A percentile compares a stretch with the other conserved stretches of the same genome.
phyloP scores from a whole-genome alignment of 1,139 yeast genomes.

The Debaryomycetaceae sp. region DNA sequence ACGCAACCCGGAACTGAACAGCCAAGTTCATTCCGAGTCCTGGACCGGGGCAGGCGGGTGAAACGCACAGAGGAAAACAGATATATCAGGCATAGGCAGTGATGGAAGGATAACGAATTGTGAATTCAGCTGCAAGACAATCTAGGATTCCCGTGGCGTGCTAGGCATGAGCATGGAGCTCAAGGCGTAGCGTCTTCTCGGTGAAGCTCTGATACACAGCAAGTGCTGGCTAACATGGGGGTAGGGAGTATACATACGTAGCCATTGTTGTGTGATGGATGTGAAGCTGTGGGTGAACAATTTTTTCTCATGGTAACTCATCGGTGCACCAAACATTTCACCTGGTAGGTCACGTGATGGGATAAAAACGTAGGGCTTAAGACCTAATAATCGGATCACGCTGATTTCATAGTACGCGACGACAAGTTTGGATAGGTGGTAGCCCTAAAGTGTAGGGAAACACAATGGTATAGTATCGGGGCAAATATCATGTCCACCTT shows the following conservation, averaged over 20 bases:
- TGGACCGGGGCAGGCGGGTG: not conserved
- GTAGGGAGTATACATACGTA: slow-evolving; percentile 8
- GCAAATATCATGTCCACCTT: no score
- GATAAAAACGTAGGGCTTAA: no score
- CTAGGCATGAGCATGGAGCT: no score
- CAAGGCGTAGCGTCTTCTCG: no score
- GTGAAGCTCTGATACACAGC: not conserved
- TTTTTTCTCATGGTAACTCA: not conserved
- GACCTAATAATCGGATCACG: no score
- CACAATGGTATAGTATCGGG: no score
- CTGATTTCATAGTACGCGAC: no score
- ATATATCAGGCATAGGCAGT: slow-evolving; percentile 38
- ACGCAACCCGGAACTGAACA: slow-evolving; percentile 27
- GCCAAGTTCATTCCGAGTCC: slow-evolving; percentile 31
- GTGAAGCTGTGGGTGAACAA: slow-evolving; percentile 7
- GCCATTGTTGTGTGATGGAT: slow-evolving; percentile 9
- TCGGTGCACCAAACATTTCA: no score
- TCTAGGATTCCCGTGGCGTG: slow-evolving; percentile 36
- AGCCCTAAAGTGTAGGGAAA: no score
- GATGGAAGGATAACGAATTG: slow-evolving; percentile 14
- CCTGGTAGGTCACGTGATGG: no score
- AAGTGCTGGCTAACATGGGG: not conserved
- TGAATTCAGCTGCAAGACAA: slow-evolving; percentile 31
- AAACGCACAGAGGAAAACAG: slow-evolving; percentile 35
- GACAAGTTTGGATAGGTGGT: no score